A percentile compares a stretch with the other conserved stretches of the same genome.
Conservation (phyloP, 345 rosid species). For the Brassica rapa region DNA sequence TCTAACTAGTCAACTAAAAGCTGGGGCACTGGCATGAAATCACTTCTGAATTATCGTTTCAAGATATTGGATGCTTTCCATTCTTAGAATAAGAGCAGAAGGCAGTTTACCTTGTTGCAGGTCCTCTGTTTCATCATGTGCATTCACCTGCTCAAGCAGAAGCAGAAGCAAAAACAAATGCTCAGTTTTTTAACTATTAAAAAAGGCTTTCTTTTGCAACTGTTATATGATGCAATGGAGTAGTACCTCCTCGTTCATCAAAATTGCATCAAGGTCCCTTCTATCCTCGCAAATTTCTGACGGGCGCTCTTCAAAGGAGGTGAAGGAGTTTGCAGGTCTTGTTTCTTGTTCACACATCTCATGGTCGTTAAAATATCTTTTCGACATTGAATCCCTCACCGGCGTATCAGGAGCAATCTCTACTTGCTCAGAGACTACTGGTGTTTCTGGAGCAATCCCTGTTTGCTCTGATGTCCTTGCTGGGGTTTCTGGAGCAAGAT, state of each 20-base stretch:
- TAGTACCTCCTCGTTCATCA: constrained; percentile 51
- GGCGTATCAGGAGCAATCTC: constrained; percentile 80
- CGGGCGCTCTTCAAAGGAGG: constrained; percentile 32
- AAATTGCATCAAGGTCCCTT: constrained; percentile 44
- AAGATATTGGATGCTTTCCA: background rate
- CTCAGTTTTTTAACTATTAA: background rate
- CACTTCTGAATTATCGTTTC: background rate
- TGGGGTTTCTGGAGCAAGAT: constrained; percentile 34
- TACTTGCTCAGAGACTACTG: constrained; percentile 33
- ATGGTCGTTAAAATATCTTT: constrained; percentile 48
- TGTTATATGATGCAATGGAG: constrained; percentile 18
- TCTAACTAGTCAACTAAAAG: background rate
- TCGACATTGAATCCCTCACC: constrained; percentile 37
- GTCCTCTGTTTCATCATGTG: constrained; percentile 27
- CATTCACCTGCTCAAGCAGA: constrained; percentile 30
- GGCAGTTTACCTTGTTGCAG: constrained; percentile 33
- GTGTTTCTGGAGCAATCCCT: constrained; percentile 35
- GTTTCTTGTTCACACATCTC: constrained; percentile 33
- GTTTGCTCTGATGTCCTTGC: constrained; percentile 25
- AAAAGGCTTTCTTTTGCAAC: background rate
- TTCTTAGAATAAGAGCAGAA: background rate
- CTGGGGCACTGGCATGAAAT: constrained; percentile 7
- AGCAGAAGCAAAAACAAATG: constrained; percentile 6
- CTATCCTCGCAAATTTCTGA: constrained; percentile 29
- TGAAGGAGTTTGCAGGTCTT: constrained; percentile 28